Evolutionary conservation across 352 stramenopile species (phyloP).

Genomic region (Elongisporangium undulatum): DNA sequence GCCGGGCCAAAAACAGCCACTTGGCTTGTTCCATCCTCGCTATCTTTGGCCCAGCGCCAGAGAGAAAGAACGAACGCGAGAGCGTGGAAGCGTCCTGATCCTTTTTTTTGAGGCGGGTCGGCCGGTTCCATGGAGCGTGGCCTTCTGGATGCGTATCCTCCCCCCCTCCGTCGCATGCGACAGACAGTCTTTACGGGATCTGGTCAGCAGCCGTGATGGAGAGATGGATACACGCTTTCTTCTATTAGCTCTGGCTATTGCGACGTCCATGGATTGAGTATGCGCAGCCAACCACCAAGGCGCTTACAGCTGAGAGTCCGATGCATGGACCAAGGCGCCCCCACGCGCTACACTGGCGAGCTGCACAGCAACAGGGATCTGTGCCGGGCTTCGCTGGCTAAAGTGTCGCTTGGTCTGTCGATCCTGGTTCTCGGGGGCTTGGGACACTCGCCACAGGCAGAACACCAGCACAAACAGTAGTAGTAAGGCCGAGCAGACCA

Average conservation of each 20-base stretch:
- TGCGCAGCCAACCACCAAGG: background rate
- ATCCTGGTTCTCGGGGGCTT: conserved; percentile 67
- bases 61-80: background rate
- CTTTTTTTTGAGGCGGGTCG: background rate
- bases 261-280: too few species aligned
- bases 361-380: background rate
- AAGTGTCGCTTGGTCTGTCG: conserved; percentile 24
- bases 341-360: background rate
- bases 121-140: background rate
- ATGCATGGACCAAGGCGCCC: background rate
- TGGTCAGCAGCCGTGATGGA: background rate
- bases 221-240: background rate
- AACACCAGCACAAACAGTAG: conserved; percentile 34
- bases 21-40: background rate
- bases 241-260: background rate
- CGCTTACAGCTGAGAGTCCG: background rate
- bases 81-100: background rate
- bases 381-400: background rate
- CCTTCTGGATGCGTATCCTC: background rate
- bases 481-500: conserved; percentile 33
- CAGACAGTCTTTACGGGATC: background rate
- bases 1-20: background rate
- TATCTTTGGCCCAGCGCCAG: background rate
- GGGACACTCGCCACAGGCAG: conserved; percentile 49
- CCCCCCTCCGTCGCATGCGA: background rate